Conservation (phyloP, 2,329 filamentous ascomycete genomes). For the Phaeosphaeria sp. region DNA sequence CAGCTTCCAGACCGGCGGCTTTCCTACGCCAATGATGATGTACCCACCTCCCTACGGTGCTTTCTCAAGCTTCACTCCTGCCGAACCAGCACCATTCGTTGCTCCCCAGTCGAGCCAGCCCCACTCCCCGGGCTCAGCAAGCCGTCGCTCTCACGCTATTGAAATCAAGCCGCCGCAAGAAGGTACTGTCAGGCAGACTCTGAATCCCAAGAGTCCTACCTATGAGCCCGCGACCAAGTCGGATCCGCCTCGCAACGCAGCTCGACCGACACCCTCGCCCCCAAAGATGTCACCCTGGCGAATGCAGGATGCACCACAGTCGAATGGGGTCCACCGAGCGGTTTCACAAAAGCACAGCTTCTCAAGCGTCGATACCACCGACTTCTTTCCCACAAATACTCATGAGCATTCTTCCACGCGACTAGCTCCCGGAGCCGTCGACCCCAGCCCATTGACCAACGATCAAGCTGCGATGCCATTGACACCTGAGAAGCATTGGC, state of each 20-base stretch:
- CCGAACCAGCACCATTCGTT: constrained; percentile 31
- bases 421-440: constrained; percentile 29
- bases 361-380: constrained; percentile 49
- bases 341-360: constrained; percentile 45
- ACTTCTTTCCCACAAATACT: constrained; percentile 52
- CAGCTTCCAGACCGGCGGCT: constrained; percentile 25
- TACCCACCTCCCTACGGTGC: constrained; percentile 31
- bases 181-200: constrained; percentile 34
- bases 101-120: constrained; percentile 19
- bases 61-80: constrained; percentile 22
- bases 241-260: constrained; percentile 14
- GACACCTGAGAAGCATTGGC: constrained; percentile 47
- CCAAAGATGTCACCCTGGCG: constrained; percentile 39
- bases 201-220: constrained; percentile 51
- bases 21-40: constrained; percentile 37
- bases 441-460: constrained; percentile 15
- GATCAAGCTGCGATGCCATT: constrained; percentile 29
- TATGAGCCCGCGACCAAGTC: constrained; percentile 43
- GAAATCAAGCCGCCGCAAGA: constrained; percentile 49
- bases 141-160: constrained; percentile 49
- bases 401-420: constrained; percentile 50
- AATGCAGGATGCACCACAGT: constrained; percentile 21
- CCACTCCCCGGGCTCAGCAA: constrained; percentile 40
- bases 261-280: constrained; percentile 43
- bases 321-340: constrained; percentile 16